Evolutionary conservation across 2,329 filamentous ascomycete species (phyloP), one percentile per base, ranked within the genome.

Genomic region (Microsporum ferrugineum): DNA sequence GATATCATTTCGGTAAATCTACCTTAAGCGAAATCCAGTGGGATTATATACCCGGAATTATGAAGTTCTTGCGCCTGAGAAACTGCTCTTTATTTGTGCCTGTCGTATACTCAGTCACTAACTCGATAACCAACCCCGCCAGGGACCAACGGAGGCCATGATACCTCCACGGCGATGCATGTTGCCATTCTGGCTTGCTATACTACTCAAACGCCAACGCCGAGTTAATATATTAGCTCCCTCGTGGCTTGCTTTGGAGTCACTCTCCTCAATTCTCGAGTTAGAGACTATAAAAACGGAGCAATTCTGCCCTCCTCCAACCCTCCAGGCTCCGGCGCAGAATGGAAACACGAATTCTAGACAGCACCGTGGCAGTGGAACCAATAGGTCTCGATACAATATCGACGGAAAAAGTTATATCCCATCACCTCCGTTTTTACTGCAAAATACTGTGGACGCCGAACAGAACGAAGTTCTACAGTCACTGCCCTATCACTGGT

Each of bases 171-270:
- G 91, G 70, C 85, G 91, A 68, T 83, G 85, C 66, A 80, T 87
- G 45, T 74, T 97, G 0, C 92, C 94, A 0, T 84, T 99, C 62
- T 99, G 94, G 94, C 88, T 99, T 14, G 94, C 94, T 1, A 82
- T 97, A 14, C 85, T 97, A 29, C 85, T 99, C 60, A 97, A 97
- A 76, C 90, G 91, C 65, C 94, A 99, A 76, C 85, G 88, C 60
- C 88, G 94, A 69, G 91, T 91, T 68, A 96, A 96, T 76, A 96
- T 99, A 66, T 79, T 94, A 2, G 87, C 94, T 0, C 94, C 94
- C 6, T 81, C 89, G 14, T 99, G 94, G 94, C 84, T 99, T 5
- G 84, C 88, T 63, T 82, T 88, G 0, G 79, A 86, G 63, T 88
- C 88, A 2, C 84, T 99, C 3, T 80, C 84, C 63, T 80, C 86